A percentile compares a stretch with the other conserved stretches of the same genome.
Evolutionary conservation across 495 filamentous ascomycete genomes (phyloP).

Genomic region (Astrocystis sublimbata): DNA sequence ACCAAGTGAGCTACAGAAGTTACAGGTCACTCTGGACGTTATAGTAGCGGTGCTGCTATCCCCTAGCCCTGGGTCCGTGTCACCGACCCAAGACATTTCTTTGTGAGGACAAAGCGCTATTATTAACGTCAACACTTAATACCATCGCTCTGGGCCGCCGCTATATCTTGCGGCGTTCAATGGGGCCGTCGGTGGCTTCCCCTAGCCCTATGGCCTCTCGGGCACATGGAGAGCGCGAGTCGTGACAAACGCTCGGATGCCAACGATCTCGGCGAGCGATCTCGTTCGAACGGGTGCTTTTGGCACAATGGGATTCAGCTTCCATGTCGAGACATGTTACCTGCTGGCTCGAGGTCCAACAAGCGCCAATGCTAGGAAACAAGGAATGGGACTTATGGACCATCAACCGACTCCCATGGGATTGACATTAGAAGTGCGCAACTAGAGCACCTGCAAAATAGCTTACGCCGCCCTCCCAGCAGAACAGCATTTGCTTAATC

Average conservation of each 20-base stretch:
- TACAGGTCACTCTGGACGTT: too few relatives aligned
- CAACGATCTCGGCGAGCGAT: neutral
- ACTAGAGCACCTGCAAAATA: neutral
- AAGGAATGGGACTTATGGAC: neutral
- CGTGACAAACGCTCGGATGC: neutral
- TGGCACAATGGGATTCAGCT: neutral
- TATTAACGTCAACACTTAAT: neutral
- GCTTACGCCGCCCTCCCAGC: slow-evolving; percentile 12
- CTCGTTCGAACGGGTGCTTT: neutral
- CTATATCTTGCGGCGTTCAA: neutral
- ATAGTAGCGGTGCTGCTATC: neutral
- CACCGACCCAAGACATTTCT: neutral
- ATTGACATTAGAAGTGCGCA: slow-evolving; percentile 1
- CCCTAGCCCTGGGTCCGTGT: neutral
- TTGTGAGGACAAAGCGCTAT: neutral
- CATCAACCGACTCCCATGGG: slow-evolving; percentile 11
- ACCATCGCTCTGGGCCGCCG: neutral
- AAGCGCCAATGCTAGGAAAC: neutral
- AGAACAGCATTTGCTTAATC: neutral
- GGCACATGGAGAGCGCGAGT: neutral
- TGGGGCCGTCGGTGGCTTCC: neutral
- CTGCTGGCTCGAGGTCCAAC: neutral
- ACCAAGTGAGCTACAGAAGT: neutral
- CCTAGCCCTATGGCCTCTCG: slow-evolving; percentile 2
- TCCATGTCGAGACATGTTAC: neutral